These are phyloP conservation scores for Mallotus japonicus DNA, from an alignment of 441 rosid genomes.

Conservation along the genomic window DNA sequence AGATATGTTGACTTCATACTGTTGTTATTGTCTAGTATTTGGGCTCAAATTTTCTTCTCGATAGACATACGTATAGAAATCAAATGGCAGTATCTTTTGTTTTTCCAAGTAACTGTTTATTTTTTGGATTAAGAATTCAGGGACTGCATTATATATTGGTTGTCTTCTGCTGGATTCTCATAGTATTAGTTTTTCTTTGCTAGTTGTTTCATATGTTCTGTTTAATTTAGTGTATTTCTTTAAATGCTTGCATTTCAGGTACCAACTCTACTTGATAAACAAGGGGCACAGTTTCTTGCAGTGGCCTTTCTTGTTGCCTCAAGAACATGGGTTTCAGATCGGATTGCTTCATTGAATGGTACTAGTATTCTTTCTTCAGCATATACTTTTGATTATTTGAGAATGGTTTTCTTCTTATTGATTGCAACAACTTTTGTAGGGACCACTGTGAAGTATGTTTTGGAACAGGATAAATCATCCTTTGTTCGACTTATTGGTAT, in stretches of 20 bases:
- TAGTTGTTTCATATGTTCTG: neutral
- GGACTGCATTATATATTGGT: neutral
- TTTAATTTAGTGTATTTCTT: neutral
- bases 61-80: neutral
- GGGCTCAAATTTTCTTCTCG: neutral
- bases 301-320: constrained; percentile 88
- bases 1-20: neutral
- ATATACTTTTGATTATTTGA: constrained; percentile 15
- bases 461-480: constrained; percentile 93
- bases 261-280: constrained; percentile 85
- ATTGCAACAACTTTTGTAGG: constrained; percentile 47
- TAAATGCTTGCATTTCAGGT: constrained; percentile 46
- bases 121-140: neutral
- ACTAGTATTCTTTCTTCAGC: constrained; percentile 19
- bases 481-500: constrained; percentile 81
- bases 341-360: constrained; percentile 98
- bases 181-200: neutral
- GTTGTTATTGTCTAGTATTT: neutral
- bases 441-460: constrained; percentile 90
- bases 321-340: constrained; percentile 93
- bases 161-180: neutral
- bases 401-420: constrained; percentile 18
- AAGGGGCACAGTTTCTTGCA: constrained; percentile 87
- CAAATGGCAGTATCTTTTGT: neutral
- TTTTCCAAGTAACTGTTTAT: neutral